phyloP scores from a whole-genome alignment of 805 yeast genomes.

The Starmerella powellii region DNA sequence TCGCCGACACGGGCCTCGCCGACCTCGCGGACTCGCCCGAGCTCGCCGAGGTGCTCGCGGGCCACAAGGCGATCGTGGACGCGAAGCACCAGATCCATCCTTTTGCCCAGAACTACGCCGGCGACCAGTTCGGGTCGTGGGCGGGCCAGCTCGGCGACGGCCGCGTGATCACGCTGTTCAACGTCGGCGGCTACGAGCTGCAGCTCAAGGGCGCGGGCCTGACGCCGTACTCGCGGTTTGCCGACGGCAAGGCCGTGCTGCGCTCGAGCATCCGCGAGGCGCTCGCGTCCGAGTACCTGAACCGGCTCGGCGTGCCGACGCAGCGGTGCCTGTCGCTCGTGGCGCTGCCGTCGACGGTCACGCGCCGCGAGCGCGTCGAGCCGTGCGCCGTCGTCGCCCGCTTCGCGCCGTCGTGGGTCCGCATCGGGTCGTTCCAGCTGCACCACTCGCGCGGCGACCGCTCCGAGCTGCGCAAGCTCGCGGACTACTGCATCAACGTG shows the following conservation, averaged over 20 bases:
- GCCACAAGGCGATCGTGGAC: constrained; percentile 38
- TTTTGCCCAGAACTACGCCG: constrained; percentile 86
- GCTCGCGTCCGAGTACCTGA: constrained; percentile 66
- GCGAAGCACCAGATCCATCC: constrained; percentile 44
- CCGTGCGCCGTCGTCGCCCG: constrained; percentile 76
- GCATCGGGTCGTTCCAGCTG: constrained; percentile 80
- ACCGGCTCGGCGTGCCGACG: constrained; percentile 74
- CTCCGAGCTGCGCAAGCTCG: constrained; percentile 44
- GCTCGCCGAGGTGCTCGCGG: constrained; percentile 49
- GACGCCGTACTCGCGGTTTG: constrained; percentile 88
- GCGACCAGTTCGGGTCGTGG: constrained; percentile 91
- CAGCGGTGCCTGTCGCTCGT: constrained; percentile 72
- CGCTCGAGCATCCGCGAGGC: constrained; percentile 83
- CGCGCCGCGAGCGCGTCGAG: constrained; percentile 60
- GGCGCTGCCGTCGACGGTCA: constrained; percentile 59
- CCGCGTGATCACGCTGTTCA: constrained; percentile 72
- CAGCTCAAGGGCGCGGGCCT: constrained; percentile 88
- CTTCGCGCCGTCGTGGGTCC: constrained; percentile 74
- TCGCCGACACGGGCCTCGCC: constrained; percentile 47
- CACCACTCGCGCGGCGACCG: constrained; percentile 64
- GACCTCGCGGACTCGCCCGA: constrained; percentile 32
- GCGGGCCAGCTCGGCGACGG: constrained; percentile 98
- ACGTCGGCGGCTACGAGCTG: constrained; percentile 47
- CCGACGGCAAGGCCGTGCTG: constrained; percentile 90
- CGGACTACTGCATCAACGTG: constrained; percentile 55